These are phyloP conservation scores for Trametes coccinea DNA, from an alignment of 768 basidiomycete species.

Conservation along the genomic window DNA sequence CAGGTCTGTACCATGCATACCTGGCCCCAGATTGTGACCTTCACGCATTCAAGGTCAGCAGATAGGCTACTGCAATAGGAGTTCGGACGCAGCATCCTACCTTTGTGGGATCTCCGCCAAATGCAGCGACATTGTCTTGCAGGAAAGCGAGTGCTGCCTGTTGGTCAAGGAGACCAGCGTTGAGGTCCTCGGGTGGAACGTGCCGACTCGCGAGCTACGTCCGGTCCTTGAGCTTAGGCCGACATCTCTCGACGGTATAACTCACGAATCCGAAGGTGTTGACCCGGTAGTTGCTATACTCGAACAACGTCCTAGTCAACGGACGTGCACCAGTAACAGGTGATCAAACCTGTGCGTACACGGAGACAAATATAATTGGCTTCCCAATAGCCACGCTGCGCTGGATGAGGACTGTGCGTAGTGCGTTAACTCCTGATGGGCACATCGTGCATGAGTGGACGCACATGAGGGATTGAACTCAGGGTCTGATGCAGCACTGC, in stretches of 20 bases:
- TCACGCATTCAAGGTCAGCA: conserved; percentile 30
- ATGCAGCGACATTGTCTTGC: conserved; percentile 62
- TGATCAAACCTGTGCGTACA: conserved; percentile 10
- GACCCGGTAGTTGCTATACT: conserved; percentile 52
- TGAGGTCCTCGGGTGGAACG: conserved; percentile 50
- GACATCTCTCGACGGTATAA: neutral
- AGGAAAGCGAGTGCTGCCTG: conserved; percentile 57
- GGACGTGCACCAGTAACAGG: no score
- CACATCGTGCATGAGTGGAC: neutral
- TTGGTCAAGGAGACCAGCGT: conserved; percentile 47
- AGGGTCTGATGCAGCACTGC: conserved; percentile 46
- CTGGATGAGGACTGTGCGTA: conserved; percentile 45
- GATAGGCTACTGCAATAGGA: neutral
- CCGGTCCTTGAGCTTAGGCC: neutral
- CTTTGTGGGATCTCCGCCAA: conserved; percentile 47
- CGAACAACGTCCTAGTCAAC: no score
- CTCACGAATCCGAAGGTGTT: conserved; percentile 60
- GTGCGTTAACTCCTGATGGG: no score
- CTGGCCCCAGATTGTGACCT: conserved; percentile 55
- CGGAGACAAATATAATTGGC: conserved; percentile 56
- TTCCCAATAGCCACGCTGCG: conserved; percentile 47
- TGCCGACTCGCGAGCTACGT: conserved; percentile 48
- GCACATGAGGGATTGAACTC: conserved; percentile 49
- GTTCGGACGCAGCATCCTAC: conserved; percentile 25
- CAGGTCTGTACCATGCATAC: conserved; percentile 34